These are phyloP conservation scores for Lachnum nothofagi DNA, from an alignment of 2,329 filamentous ascomycete genomes.

Conservation along the genomic window DNA sequence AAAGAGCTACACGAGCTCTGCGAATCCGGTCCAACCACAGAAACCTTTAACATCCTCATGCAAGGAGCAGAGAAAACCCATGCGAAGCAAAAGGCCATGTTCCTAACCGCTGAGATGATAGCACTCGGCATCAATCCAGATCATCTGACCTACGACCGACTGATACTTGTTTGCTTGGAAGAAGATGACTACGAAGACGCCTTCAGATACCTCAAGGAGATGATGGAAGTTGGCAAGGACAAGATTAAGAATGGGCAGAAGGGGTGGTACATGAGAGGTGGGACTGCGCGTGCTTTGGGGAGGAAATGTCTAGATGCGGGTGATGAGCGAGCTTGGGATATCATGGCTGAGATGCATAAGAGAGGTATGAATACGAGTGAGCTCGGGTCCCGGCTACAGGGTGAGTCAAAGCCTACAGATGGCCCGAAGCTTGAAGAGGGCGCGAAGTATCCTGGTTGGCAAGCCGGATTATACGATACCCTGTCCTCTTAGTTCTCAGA, in stretches of 20 bases:
- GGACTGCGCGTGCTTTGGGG: constrained; percentile 23
- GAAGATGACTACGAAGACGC: constrained; percentile 43
- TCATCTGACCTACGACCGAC: constrained; percentile 55
- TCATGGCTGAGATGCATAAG: constrained; percentile 24
- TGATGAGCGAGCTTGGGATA: constrained; percentile 23
- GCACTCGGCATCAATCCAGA: constrained; percentile 50
- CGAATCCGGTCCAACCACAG: constrained; percentile 39
- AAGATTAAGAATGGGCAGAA: constrained; percentile 17
- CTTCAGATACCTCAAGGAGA: constrained; percentile 46
- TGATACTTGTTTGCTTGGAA: constrained; percentile 52
- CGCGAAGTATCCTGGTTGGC: too few relatives aligned
- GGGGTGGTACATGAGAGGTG: constrained; percentile 32
- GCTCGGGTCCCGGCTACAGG: constrained; percentile 12
- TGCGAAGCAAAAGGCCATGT: constrained; percentile 53
- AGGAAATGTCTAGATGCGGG: constrained; percentile 17
- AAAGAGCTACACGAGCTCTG: constrained; percentile 53
- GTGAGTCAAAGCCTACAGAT: too few relatives aligned
- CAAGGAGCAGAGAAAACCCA: constrained; percentile 34
- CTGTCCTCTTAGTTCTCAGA: too few relatives aligned
- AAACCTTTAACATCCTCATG: constrained; percentile 59
- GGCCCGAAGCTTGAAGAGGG: not conserved
- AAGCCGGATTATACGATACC: too few relatives aligned
- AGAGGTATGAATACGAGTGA: constrained; percentile 16
- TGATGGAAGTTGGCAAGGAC: constrained; percentile 38
- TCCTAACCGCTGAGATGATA: constrained; percentile 58